These are phyloP conservation scores for Comarum palustre DNA, from an alignment of 306 rosid genomes.

Conservation along the genomic window DNA sequence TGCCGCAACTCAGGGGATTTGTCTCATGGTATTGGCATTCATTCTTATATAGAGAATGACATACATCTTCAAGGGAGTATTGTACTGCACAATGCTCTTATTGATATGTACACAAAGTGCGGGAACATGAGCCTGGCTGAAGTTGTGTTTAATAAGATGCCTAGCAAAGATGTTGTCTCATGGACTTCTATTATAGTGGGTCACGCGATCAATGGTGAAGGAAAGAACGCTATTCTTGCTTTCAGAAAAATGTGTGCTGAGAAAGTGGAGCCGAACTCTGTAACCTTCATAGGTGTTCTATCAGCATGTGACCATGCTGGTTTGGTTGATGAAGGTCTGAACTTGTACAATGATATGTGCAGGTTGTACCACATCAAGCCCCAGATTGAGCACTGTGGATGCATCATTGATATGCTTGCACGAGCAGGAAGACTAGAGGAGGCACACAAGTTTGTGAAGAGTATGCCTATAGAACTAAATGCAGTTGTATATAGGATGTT, in stretches of 20 bases:
- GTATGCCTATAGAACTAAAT: conserved; percentile 11
- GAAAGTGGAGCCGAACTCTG: conserved; percentile 25
- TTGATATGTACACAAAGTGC: conserved; percentile 26
- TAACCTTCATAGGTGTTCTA: conserved; percentile 22
- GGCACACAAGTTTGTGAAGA: conserved; percentile 18
- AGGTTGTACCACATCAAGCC: conserved; percentile 9
- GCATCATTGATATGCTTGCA: conserved; percentile 21
- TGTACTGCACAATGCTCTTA: conserved; percentile 21
- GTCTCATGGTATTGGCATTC: conserved; percentile 16
- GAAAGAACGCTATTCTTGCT: conserved; percentile 18
- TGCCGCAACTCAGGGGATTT: conserved; percentile 22
- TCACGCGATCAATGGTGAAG: conserved; percentile 24
- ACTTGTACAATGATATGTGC: conserved; percentile 15
- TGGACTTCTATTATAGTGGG: conserved; percentile 32
- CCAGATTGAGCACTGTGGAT: conserved; percentile 23
- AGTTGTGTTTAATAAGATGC: conserved; percentile 20
- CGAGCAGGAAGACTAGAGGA: conserved; percentile 28
- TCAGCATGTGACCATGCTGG: conserved; percentile 21
- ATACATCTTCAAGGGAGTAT: conserved; percentile 11
- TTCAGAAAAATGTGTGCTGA: conserved; percentile 19
- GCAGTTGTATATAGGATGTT: conserved; percentile 25
- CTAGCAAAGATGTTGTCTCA: conserved; percentile 20
- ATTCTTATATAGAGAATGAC: conserved; percentile 19
- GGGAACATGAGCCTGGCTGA: conserved; percentile 24
- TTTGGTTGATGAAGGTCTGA: conserved; percentile 24